Evolutionary conservation across 2,329 filamentous ascomycete genomes (phyloP), one percentile per base, ranked within the genome.

Genomic region (Aspergillus persii): DNA sequence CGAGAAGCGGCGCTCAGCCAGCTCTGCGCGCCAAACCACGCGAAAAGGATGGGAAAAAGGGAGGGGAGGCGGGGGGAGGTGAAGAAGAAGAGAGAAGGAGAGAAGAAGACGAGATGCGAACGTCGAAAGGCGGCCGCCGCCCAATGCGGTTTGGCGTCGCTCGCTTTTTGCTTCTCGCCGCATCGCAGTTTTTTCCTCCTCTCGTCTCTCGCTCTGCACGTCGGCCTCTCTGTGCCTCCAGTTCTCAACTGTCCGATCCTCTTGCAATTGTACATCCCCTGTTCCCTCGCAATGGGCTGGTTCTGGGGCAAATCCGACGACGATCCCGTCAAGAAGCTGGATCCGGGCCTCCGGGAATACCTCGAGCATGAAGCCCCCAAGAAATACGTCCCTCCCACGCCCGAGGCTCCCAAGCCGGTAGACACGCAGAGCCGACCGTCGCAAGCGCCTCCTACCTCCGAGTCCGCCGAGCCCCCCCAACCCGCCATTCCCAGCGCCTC

Each of bases 261-360:
- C 12, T n/a, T n/a, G 4, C 11, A 4, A 1, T 4, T 5, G n/a
- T 12, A n/a, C 36, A 12, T n/a, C 36, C 4, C 11, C 4, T 36
- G 12, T 30, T 39, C 47, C 30, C 26, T 41, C 3, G 31, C 54
- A 47, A 66, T 89, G 86, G 84, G 85, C 68, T 88, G 86, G 86
- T 81, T 88, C 62, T 87, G 85, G 84, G 79, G 81, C 59, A 69
- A 63, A 73, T 82, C 67, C 77, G 81, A 69, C 64, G 82, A 87
- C 63, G 86, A 91, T 71, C 87, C 90, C 27, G 82, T 92, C 65
- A 82, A 84, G 67, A 88, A 90, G 68, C 87, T 97, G 68, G 92
- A 96, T 71, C 90, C 91, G 44, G 87, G 88, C 64, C 84, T 96
- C 58, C 89, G 89, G 70, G 89, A 94, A 65, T 96, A 93, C 75